These are phyloP conservation scores for Trypanosoma avium DNA, from an alignment of 208 protist species.

Conservation along the genomic window DNA sequence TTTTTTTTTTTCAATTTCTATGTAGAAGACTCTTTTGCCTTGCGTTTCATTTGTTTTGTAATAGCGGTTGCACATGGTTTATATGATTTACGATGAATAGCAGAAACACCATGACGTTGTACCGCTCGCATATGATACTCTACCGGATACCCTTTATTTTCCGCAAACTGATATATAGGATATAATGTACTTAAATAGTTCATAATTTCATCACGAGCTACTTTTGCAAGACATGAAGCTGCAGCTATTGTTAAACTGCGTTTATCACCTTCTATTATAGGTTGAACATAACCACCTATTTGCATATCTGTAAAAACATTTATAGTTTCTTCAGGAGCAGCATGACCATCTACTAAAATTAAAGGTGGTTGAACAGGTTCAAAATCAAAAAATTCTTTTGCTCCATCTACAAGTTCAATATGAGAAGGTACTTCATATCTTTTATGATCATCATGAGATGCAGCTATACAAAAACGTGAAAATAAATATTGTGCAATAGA, in stretches of 20 bases:
- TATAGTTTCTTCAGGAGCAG: slow-evolving; percentile 66
- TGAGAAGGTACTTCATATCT: slow-evolving; percentile 60
- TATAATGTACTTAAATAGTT: slow-evolving; percentile 72
- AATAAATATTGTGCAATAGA: slow-evolving; percentile 85
- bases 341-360: slow-evolving; percentile 84
- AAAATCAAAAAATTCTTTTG: slow-evolving; percentile 69
- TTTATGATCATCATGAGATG: slow-evolving; percentile 68
- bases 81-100: slow-evolving; percentile 84
- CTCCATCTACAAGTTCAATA: slow-evolving; percentile 63
- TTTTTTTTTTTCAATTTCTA: slow-evolving; percentile 3
- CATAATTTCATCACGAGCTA: slow-evolving; percentile 87
- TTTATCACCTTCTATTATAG: slow-evolving; percentile 88
- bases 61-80: slow-evolving; percentile 59
- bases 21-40: slow-evolving; percentile 15
- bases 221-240: slow-evolving; percentile 89
- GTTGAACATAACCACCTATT: slow-evolving; percentile 70
- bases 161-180: slow-evolving; percentile 75
- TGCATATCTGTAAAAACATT: slow-evolving; percentile 57
- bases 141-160: slow-evolving; percentile 89
- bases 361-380: slow-evolving; percentile 84
- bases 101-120: slow-evolving; percentile 56
- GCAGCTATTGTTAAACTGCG: slow-evolving; percentile 84
- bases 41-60: slow-evolving; percentile 40
- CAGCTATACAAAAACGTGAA: slow-evolving; percentile 72
- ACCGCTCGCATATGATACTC: slow-evolving; percentile 86